These are phyloP conservation scores for Barnettozyma siamensis DNA, from an alignment of 805 yeast genomes.

Conservation along the genomic window DNA sequence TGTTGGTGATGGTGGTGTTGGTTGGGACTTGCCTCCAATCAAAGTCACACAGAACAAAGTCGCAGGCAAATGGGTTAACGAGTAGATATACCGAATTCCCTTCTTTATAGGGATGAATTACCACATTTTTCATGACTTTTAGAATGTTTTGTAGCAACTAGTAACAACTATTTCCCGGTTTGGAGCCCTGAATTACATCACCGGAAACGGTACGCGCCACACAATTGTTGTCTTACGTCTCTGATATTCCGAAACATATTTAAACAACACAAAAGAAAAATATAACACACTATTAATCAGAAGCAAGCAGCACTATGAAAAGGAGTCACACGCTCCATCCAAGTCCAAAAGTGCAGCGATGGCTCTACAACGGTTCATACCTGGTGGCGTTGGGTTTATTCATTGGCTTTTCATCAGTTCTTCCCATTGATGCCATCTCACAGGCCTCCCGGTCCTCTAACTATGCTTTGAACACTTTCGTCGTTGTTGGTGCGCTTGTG, in stretches of 20 bases:
- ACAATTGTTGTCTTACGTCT: too few relatives aligned
- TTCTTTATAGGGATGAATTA: too few relatives aligned
- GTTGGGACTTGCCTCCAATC: constrained; percentile 86
- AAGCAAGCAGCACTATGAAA: neutral
- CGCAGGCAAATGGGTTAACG: constrained; percentile 60
- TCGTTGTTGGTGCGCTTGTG: constrained; percentile 68
- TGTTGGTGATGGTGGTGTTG: constrained; percentile 76
- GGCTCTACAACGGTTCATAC: constrained; percentile 43
- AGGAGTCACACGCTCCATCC: constrained; percentile 3
- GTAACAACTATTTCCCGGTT: too few relatives aligned
- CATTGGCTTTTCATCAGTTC: constrained; percentile 57
- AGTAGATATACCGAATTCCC: constrained; percentile 10
- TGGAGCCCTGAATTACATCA: too few relatives aligned
- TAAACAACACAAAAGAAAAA: too few relatives aligned
- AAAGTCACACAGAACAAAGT: constrained; percentile 68
- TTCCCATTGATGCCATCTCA: constrained; percentile 75
- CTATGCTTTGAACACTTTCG: constrained; percentile 74
- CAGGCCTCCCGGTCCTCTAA: constrained; percentile 53
- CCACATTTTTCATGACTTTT: too few relatives aligned
- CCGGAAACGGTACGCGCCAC: too few relatives aligned
- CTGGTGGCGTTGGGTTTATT: constrained; percentile 35
- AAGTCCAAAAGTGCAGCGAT: constrained; percentile 21
- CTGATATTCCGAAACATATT: too few relatives aligned
- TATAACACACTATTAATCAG: too few relatives aligned
- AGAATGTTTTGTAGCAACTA: too few relatives aligned